Percentiles rank a stretch among this genome's conserved stretches.
Conservation (phyloP, 176 grass and related monocot genomes). For the Puya raimondii region DNA sequence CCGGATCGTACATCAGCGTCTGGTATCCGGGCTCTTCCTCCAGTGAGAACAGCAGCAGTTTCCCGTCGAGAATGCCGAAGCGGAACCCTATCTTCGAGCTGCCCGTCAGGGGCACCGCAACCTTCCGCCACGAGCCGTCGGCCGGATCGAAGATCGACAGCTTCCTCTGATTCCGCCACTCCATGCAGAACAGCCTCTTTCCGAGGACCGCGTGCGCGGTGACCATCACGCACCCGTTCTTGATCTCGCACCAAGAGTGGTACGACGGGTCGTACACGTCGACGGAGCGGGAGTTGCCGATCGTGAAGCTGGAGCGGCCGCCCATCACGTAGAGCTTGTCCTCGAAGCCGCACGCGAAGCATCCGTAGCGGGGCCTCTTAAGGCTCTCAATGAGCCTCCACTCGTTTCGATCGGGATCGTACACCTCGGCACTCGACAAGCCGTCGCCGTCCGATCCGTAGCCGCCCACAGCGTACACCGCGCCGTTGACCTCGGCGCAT, state of each 20-base stretch:
- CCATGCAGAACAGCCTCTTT: conserved; percentile 42
- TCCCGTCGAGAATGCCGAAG: conserved; percentile 39
- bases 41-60: conserved; percentile 48
- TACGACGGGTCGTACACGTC: conserved; percentile 39
- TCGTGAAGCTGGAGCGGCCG: conserved; percentile 73
- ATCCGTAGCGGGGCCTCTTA: conserved; percentile 54
- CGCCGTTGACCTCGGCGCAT: conserved; percentile 39
- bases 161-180: conserved; percentile 55
- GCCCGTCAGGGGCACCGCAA: conserved; percentile 37
- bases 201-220: conserved; percentile 37
- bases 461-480: conserved; percentile 61
- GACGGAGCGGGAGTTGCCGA: conserved; percentile 44
- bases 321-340: conserved; percentile 54
- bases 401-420: conserved; percentile 40
- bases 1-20: conserved; percentile 50
- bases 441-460: conserved; percentile 28
- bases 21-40: conserved; percentile 35
- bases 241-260: conserved; percentile 44
- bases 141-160: conserved; percentile 34
- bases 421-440: conserved; percentile 52
- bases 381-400: conserved; percentile 47
- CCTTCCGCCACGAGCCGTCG: conserved; percentile 34
- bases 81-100: conserved; percentile 36
- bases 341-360: conserved; percentile 34
- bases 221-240: conserved; percentile 81